Evolutionary conservation across 495 filamentous ascomycete species (phyloP), one percentile per base, ranked within the genome.

Genomic region (Lasiosphaeris hirsuta): DNA sequence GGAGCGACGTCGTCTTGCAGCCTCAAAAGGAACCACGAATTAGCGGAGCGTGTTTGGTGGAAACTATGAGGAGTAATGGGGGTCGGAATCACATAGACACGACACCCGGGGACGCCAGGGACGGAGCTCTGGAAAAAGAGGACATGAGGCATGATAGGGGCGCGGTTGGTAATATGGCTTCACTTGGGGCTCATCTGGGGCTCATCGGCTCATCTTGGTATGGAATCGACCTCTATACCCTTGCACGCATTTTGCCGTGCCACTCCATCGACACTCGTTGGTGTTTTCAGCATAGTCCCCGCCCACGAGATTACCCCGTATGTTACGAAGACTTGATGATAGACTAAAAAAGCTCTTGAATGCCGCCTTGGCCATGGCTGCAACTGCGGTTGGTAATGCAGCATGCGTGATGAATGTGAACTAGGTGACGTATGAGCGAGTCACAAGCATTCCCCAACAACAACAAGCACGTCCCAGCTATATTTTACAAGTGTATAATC

Each of bases 181-280:
- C n/a, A 53, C 49, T 51, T 53, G 51, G 7, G 17, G 54, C 23
- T 30, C 23, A 30, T 30, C 23, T 53, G 51, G 7, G 17, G 54
- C 23, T 30, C 23, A 30, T 30, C 23, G 23, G 34, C 45, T 52
- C 17, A 48, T 51, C 46, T 58, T 56, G 58, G 54, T 54, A 56
- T 56, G 63, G 57, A 59, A 45, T 46, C 45, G 43, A 42, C 51
- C 54, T 68, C 62, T 68, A 65, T 68, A 65, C 65, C 63, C 30
- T 41, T 49, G 52, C 62, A 52, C 56, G 57, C 35, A 49, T 48
- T 15, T 11, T 18, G 0, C 17, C 15, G 51, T 57, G 57, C 55
- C 43, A 10, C 50, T 56, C 58, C 46, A 60, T 55, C 46, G 44
- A 48, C 56, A 39, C 48, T 52, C 50, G 56, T 61, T 58, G 63